Evolutionary conservation across 352 stramenopile genomes (phyloP), one percentile per base, ranked within the genome.

Genomic region (Pythium phragmitis): DNA sequence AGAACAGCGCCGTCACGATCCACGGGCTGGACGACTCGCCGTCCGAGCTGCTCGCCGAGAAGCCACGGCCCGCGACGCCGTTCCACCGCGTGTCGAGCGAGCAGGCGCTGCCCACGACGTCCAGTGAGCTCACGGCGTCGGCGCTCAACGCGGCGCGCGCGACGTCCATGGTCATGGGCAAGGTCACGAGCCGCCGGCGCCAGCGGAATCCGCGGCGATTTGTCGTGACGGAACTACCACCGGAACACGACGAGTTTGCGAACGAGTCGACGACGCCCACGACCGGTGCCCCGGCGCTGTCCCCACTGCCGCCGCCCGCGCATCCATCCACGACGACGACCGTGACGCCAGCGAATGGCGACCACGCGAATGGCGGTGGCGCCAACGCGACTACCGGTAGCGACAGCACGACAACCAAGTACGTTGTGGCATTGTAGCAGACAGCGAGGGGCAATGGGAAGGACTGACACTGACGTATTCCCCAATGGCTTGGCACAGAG

Each of bases 201-300:
- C 73, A 76, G 42, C 76, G 80, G 21, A 79, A 73, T 34, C 80
- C 83, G 39, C 69, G 79, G 3, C 83, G 84, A 37, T 92, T 92
- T 42, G 83, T 89, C 30, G 70, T 92, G 21, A 92, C 83, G 16
- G 83, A 92, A 58, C 66, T 92, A 28, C 76, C 79, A 14, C 76
- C 85, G 21, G 76, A 85, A 21, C 72, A 47, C 7, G 65, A 72
- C 58, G 63, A 62, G 26, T 65, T 70, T 19, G 45, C 63, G 3
- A 17, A 41, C 19, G 61, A 61, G 19, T 6, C 49, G 13, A 46
- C 51, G 42, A 34, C 60, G 26, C n/a, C 49, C 26, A n/a, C 14
- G 28, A 23, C 16, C 37, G 12, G 16, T 7, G 11, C 49, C 28
- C 41, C 28, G 13, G 50, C 33, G 23, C 23, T 12, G 48, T 23